These are phyloP conservation scores for Crithidia fasciculata DNA, from an alignment of 208 protist species.

Conservation along the genomic window DNA sequence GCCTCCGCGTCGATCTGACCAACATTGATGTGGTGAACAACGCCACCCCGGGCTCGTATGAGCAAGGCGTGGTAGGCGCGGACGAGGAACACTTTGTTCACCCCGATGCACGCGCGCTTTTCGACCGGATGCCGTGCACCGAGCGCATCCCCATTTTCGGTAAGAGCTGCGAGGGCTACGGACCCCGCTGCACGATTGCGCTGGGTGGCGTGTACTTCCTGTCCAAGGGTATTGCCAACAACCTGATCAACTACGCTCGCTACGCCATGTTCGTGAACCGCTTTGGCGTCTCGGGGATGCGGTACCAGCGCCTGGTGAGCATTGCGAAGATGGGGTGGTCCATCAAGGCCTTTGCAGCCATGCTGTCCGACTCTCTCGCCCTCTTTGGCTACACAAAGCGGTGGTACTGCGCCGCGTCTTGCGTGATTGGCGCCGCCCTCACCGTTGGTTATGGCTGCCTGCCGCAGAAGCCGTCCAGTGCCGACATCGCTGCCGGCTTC, in stretches of 20 bases:
- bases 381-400: constrained; percentile 80
- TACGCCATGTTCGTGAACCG: constrained; percentile 61
- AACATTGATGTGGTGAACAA: constrained; percentile 30
- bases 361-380: constrained; percentile 62
- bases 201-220: constrained; percentile 59
- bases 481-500: constrained; percentile 50
- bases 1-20: constrained; percentile 31
- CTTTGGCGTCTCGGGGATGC: constrained; percentile 44
- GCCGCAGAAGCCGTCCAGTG: constrained; percentile 42
- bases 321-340: constrained; percentile 61
- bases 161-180: constrained; percentile 50
- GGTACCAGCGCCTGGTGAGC: constrained; percentile 56
- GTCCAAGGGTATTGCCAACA: constrained; percentile 52
- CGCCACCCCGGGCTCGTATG: not conserved
- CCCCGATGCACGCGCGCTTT: constrained; percentile 33
- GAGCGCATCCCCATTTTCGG: constrained; percentile 48
- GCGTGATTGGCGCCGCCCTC: constrained; percentile 51
- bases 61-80: not conserved
- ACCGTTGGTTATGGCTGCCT: constrained; percentile 56
- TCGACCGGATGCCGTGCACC: constrained; percentile 35
- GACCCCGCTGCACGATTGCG: constrained; percentile 38
- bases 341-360: constrained; percentile 63
- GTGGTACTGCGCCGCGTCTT: constrained; percentile 66
- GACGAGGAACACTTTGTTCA: constrained; percentile 37
- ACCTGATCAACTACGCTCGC: constrained; percentile 45